phyloP scores from a whole-genome alignment of 192 early-diverging fungal species.

The Backusella luteola region DNA sequence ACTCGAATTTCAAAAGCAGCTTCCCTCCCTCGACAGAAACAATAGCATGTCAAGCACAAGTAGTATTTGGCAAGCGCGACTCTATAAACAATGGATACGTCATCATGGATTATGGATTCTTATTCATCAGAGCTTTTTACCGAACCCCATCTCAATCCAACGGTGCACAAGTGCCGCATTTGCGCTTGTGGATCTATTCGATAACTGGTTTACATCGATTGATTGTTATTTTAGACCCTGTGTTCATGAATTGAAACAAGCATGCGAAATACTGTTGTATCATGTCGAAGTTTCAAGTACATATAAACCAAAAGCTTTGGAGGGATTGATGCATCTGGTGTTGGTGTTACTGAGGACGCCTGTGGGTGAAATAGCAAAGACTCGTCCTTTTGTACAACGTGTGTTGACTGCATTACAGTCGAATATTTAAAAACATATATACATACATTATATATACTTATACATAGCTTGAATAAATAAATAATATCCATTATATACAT shows the following conservation, averaged over 20 bases:
- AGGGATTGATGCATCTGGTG: conserved; percentile 16
- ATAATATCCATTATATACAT: background rate
- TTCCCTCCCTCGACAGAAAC: conserved; percentile 5
- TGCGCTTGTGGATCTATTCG: conserved; percentile 28
- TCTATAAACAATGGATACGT: conserved; percentile 29
- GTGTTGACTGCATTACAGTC: conserved; percentile 7
- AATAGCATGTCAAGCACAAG: background rate
- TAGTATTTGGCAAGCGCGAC: conserved; percentile 20
- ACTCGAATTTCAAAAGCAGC: conserved; percentile 1
- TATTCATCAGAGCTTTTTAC: conserved; percentile 34
- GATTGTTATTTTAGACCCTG: conserved; percentile 40
- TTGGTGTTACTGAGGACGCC: conserved; percentile 28
- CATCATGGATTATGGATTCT: conserved; percentile 37
- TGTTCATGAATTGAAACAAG: conserved; percentile 37
- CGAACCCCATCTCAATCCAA: conserved; percentile 24
- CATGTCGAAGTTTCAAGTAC: conserved; percentile 9
- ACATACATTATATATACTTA: background rate
- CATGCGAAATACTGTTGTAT: conserved; percentile 33
- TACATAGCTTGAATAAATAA: background rate
- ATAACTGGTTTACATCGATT: conserved; percentile 22
- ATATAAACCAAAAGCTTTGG: conserved; percentile 15
- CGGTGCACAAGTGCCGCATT: conserved; percentile 33
- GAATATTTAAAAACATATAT: background rate
- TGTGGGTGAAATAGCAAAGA: conserved; percentile 33
- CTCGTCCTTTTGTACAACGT: conserved; percentile 29